Percentiles rank a stretch among this genome's conserved stretches.
Evolutionary conservation across 306 rosid species (phyloP).

Genomic region (Lupinus albus): DNA sequence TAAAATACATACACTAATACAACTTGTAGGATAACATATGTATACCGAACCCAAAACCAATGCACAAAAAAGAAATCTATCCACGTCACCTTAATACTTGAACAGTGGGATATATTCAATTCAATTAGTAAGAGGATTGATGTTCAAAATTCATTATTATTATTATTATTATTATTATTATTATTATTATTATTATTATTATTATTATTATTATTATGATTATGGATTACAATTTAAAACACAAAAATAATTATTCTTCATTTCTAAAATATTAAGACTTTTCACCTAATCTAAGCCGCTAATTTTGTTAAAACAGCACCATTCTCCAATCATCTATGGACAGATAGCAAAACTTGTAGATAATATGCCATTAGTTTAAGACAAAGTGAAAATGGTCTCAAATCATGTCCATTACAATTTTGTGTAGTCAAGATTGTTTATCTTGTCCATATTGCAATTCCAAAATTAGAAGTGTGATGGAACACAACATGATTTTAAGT

Average conservation of each 20-base stretch:
- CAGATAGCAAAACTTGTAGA: conserved; percentile 37
- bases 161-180: too few relatives aligned
- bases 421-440: conserved; percentile 69
- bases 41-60: too few relatives aligned
- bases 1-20: too few relatives aligned
- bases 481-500: conserved; percentile 48
- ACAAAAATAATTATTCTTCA: too few relatives aligned
- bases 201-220: too few relatives aligned
- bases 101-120: not conserved
- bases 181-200: too few relatives aligned
- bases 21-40: too few relatives aligned
- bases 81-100: not conserved
- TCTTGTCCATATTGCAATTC: conserved; percentile 51
- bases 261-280: too few relatives aligned
- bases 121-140: conserved; percentile 14
- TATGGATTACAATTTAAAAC: too few relatives aligned
- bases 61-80: too few relatives aligned
- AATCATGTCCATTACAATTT: conserved; percentile 60
- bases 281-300: conserved; percentile 31
- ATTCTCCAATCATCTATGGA: conserved; percentile 38
- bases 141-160: conserved; percentile 36
- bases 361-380: conserved; percentile 24
- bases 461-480: conserved; percentile 56
- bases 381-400: conserved; percentile 35
- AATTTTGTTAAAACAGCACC: conserved; percentile 20